These are phyloP conservation scores for Solanum sejunctum DNA, from an alignment of 257 asterid species.

Conservation along the genomic window DNA sequence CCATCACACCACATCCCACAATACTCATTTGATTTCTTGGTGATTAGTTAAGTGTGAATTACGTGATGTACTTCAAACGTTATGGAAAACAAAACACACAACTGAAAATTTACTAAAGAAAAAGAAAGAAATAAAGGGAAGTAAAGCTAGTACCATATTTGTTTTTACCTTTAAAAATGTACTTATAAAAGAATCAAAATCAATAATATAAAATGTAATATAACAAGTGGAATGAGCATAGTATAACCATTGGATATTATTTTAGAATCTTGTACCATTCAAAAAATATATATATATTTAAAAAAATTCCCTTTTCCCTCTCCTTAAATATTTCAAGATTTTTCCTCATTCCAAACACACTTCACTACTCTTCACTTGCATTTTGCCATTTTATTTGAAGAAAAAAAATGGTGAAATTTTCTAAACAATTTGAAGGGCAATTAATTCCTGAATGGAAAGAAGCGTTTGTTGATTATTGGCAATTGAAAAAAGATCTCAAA, in stretches of 20 bases:
- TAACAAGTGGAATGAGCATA: conserved; percentile 55
- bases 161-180: not conserved
- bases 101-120: not conserved
- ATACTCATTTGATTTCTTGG: not conserved
- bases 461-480: conserved; percentile 81
- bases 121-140: not conserved
- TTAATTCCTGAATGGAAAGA: conserved; percentile 94
- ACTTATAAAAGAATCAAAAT: conserved; percentile 15
- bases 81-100: not conserved
- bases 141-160: not conserved
- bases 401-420: conserved; percentile 65
- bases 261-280: conserved; percentile 25
- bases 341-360: conserved; percentile 15
- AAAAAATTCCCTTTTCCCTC: conserved; percentile 26
- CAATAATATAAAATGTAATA: conserved; percentile 3
- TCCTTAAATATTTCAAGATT: conserved; percentile 41
- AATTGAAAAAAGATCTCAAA: conserved; percentile 69
- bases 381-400: not conserved
- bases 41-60: not conserved
- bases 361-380: not conserved
- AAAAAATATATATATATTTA: not conserved
- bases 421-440: conserved; percentile 84
- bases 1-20: not conserved
- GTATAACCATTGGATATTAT: conserved; percentile 44
- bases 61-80: not conserved